Percentiles rank a stretch among this genome's conserved stretches.
These are phyloP conservation scores for Hymenoscyphus fructigenus DNA, from an alignment of 2,329 filamentous ascomycete species.

Conservation along the genomic window DNA sequence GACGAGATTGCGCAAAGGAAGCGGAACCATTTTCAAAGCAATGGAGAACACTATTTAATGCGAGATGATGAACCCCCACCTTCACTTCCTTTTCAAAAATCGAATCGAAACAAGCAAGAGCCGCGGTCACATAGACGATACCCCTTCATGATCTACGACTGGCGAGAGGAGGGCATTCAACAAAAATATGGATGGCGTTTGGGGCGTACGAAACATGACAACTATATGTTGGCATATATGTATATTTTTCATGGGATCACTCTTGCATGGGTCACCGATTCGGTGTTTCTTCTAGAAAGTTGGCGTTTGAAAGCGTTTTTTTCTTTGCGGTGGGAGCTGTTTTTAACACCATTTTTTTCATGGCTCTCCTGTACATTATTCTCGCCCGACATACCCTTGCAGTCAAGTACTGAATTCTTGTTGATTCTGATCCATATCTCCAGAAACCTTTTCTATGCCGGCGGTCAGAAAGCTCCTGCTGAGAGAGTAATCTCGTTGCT, in stretches of 20 bases:
- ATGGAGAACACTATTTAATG: conserved; percentile 36
- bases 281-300: conserved; percentile 13
- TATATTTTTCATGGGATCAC: conserved; percentile 27
- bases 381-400: conserved; percentile 30
- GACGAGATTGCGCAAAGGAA: conserved; percentile 69
- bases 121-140: conserved; percentile 15
- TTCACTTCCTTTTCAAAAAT: conserved; percentile 8
- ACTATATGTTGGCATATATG: conserved; percentile 29
- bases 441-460: too few relatives aligned
- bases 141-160: conserved; percentile 31
- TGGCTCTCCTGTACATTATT: conserved; percentile 26
- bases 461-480: too few relatives aligned
- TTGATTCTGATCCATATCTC: too few relatives aligned
- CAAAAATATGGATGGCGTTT: conserved; percentile 28
- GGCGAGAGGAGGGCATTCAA: conserved; percentile 21
- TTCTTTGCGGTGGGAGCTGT: too few relatives aligned
- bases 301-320: conserved; percentile 31
- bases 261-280: conserved; percentile 23
- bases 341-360: too few relatives aligned
- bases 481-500: too few relatives aligned
- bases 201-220: conserved; percentile 24
- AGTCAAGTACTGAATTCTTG: conserved; percentile 19
- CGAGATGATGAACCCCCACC: conserved; percentile 24
- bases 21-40: conserved; percentile 45
- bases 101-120: conserved; percentile 19